These are phyloP conservation scores for Euphorbia peplus DNA, from an alignment of 345 rosid genomes.

Conservation along the genomic window DNA sequence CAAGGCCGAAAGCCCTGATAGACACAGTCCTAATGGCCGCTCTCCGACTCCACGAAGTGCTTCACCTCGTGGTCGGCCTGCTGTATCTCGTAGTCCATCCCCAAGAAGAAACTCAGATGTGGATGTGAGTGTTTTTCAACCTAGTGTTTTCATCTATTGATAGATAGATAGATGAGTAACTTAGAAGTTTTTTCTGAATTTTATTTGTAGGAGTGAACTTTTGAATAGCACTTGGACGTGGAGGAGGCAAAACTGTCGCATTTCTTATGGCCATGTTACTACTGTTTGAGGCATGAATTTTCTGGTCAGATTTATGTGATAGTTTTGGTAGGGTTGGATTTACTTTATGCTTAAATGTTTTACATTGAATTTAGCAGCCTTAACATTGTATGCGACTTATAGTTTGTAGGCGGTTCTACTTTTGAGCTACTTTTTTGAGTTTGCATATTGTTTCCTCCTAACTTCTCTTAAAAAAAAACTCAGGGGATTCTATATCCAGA, in stretches of 20 bases:
- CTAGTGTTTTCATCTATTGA: background rate
- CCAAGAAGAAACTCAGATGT: slow-evolving; percentile 21
- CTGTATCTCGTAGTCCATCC: slow-evolving; percentile 38
- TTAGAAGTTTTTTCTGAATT: slow-evolving; percentile 14
- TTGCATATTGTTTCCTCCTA: background rate
- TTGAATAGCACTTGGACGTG: slow-evolving; percentile 12
- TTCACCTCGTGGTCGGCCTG: slow-evolving; percentile 33
- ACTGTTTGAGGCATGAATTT: slow-evolving; percentile 22
- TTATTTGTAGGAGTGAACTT: slow-evolving; percentile 51
- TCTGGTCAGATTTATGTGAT: slow-evolving; percentile 25
- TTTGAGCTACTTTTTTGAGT: slow-evolving; percentile 3
- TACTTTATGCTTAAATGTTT: slow-evolving; percentile 28
- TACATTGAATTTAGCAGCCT: slow-evolving; percentile 22
- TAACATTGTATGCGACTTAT: slow-evolving; percentile 16
- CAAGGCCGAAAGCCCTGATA: slow-evolving; percentile 36
- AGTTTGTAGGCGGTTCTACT: slow-evolving; percentile 19
- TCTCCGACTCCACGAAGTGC: slow-evolving; percentile 39
- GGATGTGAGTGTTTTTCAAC: slow-evolving; percentile 23
- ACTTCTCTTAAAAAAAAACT: background rate
- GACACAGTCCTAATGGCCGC: slow-evolving; percentile 24
- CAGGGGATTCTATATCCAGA: background rate
- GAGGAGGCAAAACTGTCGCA: slow-evolving; percentile 21
- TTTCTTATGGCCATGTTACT: slow-evolving; percentile 30
- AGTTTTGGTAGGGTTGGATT: slow-evolving; percentile 34
- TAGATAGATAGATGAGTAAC: slow-evolving; percentile 4